These are phyloP conservation scores for Cynara cardunculus DNA, from an alignment of 129 eudicot species.

Conservation along the genomic window DNA sequence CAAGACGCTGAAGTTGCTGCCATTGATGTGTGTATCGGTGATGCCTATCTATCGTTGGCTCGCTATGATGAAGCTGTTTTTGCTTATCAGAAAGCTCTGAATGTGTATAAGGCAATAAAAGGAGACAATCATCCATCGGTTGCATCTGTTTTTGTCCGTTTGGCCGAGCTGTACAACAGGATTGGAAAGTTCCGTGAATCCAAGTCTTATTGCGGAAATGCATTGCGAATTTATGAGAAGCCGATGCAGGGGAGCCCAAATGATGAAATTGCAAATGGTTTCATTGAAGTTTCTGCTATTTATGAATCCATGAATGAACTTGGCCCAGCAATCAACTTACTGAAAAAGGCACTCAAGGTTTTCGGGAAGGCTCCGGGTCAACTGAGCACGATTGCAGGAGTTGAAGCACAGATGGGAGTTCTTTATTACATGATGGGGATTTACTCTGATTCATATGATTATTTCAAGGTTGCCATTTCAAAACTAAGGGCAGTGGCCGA, in stretches of 20 bases:
- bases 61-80: conserved; percentile 81
- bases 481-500: conserved; percentile 64
- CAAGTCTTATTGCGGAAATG: conserved; percentile 76
- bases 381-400: conserved; percentile 74
- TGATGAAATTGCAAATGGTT: conserved; percentile 80
- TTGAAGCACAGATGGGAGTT: conserved; percentile 89
- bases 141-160: conserved; percentile 76
- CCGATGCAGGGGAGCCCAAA: conserved; percentile 47
- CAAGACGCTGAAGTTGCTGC: conserved; percentile 52
- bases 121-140: conserved; percentile 82
- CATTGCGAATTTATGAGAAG: conserved; percentile 54
- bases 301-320: conserved; percentile 75
- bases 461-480: conserved; percentile 47
- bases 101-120: conserved; percentile 51
- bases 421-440: conserved; percentile 58
- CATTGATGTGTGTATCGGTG: conserved; percentile 54
- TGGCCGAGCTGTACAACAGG: conserved; percentile 82
- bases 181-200: conserved; percentile 79
- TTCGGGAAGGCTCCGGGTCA: conserved; percentile 58
- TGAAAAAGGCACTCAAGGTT: conserved; percentile 57
- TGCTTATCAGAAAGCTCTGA: conserved; percentile 80
- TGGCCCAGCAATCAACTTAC: conserved; percentile 55
- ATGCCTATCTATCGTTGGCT: conserved; percentile 53
- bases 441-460: conserved; percentile 58
- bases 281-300: conserved; percentile 80